Conservation (phyloP, 225 moss, liverwort and hornwort genomes). For the Pseudisothecium myosuroides region DNA sequence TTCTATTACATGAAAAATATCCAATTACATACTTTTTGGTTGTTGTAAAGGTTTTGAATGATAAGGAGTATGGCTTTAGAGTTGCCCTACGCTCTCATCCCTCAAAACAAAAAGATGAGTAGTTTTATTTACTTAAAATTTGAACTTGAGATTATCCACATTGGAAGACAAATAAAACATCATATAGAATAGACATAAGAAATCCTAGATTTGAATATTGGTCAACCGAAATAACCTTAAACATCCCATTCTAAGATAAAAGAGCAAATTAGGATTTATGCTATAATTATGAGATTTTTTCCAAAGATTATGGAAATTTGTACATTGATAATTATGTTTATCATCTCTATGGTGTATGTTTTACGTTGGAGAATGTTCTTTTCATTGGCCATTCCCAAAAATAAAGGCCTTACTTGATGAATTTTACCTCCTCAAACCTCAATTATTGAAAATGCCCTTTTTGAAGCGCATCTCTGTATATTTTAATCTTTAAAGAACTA, state of each 20-base stretch:
- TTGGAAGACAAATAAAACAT: background rate
- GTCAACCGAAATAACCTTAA: background rate
- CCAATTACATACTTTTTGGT: background rate
- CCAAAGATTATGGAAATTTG: accelerated
- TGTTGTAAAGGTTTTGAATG: background rate
- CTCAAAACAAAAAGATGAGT: background rate
- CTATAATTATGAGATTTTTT: background rate
- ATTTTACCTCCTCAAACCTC: accelerated
- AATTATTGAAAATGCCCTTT: background rate
- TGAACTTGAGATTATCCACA: background rate
- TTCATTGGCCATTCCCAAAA: background rate
- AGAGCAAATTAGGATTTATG: accelerated
- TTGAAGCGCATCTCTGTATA: too few species aligned
- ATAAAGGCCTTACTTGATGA: background rate
- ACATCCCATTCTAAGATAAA: background rate
- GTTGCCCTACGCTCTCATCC: too few species aligned
- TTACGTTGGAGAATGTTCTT: background rate
- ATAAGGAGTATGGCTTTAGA: background rate
- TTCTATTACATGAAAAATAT: background rate
- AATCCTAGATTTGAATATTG: background rate
- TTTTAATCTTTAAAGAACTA: too few species aligned
- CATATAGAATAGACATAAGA: background rate
- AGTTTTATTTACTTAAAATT: background rate
- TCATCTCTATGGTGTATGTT: background rate
- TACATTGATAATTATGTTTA: background rate